phyloP scores from a whole-genome alignment of 768 basidiomycete genomes.

The Sutorius australiensis region DNA sequence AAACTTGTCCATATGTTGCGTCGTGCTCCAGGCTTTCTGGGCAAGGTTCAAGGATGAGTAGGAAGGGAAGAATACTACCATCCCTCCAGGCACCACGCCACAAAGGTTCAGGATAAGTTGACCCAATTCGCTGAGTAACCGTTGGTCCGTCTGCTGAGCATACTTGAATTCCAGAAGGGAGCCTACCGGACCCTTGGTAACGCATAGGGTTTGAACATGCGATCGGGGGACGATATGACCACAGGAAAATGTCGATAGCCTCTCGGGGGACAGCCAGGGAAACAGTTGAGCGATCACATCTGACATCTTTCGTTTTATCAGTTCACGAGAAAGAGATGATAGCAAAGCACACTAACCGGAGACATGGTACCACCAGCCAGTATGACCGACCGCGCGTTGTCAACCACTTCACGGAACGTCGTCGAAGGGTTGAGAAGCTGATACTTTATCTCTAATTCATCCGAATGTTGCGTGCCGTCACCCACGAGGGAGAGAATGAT shows the following conservation, averaged over 20 bases:
- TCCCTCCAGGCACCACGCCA: constrained; percentile 75
- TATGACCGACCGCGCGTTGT: constrained; percentile 77
- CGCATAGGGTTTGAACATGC: constrained; percentile 72
- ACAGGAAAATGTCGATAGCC: constrained; percentile 81
- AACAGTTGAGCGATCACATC: constrained; percentile 85
- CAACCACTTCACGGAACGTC: constrained; percentile 78
- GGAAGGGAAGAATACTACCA: constrained; percentile 93
- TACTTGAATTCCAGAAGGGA: constrained; percentile 78
- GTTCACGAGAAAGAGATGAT: background rate
- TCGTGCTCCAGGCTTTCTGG: constrained; percentile 61
- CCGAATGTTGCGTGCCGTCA: constrained; percentile 30
- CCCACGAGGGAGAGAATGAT: constrained; percentile 55
- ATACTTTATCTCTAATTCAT: constrained; percentile 72
- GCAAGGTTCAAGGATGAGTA: constrained; percentile 76
- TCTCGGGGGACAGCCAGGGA: constrained; percentile 52
- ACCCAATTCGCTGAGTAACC: constrained; percentile 76
- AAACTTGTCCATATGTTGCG: constrained; percentile 60
- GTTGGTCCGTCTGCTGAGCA: constrained; percentile 60
- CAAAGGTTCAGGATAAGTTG: constrained; percentile 78
- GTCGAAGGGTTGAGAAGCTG: constrained; percentile 90
- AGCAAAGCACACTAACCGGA: constrained; percentile 56
- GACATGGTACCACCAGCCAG: constrained; percentile 98
- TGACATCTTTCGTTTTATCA: constrained; percentile 56
- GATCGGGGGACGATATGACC: constrained; percentile 84
- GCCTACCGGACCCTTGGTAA: constrained; percentile 73